Evolutionary conservation across 2,329 filamentous ascomycete species (phyloP), one percentile per base, ranked within the genome.

Genomic region (Passalora sequoiae): DNA sequence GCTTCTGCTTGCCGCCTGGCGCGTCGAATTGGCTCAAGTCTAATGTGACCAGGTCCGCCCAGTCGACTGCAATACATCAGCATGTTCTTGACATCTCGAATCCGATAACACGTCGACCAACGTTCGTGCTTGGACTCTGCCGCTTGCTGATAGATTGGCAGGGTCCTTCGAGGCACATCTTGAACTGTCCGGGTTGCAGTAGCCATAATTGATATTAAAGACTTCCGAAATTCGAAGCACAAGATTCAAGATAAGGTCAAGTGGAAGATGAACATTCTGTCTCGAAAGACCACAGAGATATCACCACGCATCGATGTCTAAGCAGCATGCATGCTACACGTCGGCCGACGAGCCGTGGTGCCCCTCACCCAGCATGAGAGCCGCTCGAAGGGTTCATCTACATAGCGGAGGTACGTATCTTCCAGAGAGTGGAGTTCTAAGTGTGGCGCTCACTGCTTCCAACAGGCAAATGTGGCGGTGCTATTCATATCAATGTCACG

Each of bases 21-120:
- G 70, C 62, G 20, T 75, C 70, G 53, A 76, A 80, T 25, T 70
- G 68, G 24, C 70, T 69, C 0, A 81, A 66, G 46, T 80, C 77
- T 8, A 81, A 68, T 1, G 75, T 80, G 4, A 75, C 68, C 1
- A 81, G 68, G 44, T 80, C 75, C 1, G 76, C 72, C 74, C 76
- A 81, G 37, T 55, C 50, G 6, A 60, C 49, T 50, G 27, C 16
- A 4, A 6, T 12, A n/a, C 4, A 17, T 46, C 38, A 38, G 25
- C 7, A 13, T 25, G 8, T 13, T 33, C n/a, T n/a, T n/a, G n/a
- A n/a, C n/a, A n/a, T n/a, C n/a, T n/a, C n/a, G n/a, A n/a, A n/a
- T n/a, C n/a, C n/a, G n/a, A n/a, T n/a, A n/a, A n/a, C n/a, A n/a
- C n/a, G 25, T 1, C 10, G 20, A 36, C 43, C 28, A 20, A 44